Evolutionary conservation across 148 eudicot genomes (phyloP).

Genomic region (Agrostemma githago): DNA sequence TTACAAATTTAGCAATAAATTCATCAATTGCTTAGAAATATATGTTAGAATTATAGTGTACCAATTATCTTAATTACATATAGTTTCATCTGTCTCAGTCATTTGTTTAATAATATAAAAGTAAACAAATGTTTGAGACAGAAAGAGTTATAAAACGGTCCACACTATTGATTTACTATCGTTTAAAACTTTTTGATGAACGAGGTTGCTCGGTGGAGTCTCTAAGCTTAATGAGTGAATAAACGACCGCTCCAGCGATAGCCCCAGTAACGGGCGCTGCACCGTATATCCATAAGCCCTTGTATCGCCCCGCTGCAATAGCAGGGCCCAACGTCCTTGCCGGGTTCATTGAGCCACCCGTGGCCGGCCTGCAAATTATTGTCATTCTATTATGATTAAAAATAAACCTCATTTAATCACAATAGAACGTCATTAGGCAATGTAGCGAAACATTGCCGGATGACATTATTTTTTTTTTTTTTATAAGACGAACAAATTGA

Average conservation of each 20-base stretch:
- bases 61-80: not conserved
- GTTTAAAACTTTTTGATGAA: conserved; percentile 6
- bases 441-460: no score
- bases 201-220: conserved; percentile 12
- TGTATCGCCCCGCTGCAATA: conserved; percentile 33
- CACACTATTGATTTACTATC: not conserved
- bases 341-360: conserved; percentile 45
- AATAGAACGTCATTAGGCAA: no score
- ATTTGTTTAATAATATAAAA: no score
- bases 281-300: conserved; percentile 38
- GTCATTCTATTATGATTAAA: no score
- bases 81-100: no score
- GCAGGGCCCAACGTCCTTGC: conserved; percentile 43
- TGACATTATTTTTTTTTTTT: no score
- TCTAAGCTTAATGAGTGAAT: conserved; percentile 30
- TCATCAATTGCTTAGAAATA: not conserved
- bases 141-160: no score
- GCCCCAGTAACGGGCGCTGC: conserved; percentile 38
- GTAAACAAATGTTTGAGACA: no score
- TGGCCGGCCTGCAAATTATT: conserved; percentile 27
- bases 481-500: no score
- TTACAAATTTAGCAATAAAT: not conserved
- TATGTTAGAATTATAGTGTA: not conserved
- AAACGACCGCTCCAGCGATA: conserved; percentile 32
- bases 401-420: no score